Evolutionary conservation across 805 yeast species (phyloP).

Genomic region (Candida mattraensis): DNA sequence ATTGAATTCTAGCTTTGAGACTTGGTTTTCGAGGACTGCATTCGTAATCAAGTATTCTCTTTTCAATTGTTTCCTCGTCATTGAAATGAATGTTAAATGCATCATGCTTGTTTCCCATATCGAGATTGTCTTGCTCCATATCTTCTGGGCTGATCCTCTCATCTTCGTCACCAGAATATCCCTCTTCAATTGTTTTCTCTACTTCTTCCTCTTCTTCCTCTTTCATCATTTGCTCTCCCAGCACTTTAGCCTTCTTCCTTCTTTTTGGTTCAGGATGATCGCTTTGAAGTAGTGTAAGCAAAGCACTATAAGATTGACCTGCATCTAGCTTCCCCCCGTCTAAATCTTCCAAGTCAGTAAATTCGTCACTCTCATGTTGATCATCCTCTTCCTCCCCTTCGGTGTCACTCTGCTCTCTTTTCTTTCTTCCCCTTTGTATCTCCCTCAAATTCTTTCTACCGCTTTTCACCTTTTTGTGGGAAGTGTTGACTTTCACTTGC

Average conservation of each 20-base stretch:
- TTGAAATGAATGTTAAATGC: slow-evolving; percentile 81
- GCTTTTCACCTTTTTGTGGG: slow-evolving; percentile 32
- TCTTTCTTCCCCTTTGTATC: slow-evolving; percentile 40
- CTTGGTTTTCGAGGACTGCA: slow-evolving; percentile 13
- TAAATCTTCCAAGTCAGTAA: slow-evolving; percentile 21
- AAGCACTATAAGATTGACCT: slow-evolving; percentile 32
- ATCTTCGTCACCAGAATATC: slow-evolving; percentile 7
- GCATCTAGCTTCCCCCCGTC: slow-evolving; percentile 16
- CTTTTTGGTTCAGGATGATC: slow-evolving; percentile 21
- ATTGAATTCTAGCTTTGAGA: slow-evolving; percentile 4
- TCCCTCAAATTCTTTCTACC: slow-evolving; percentile 66
- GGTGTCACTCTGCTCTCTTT: slow-evolving; percentile 15
- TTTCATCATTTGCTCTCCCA: slow-evolving; percentile 14
- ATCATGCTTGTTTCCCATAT: slow-evolving; percentile 41
- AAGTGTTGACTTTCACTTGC: no score
- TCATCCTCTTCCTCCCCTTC: slow-evolving; percentile 33
- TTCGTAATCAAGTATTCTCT: slow-evolving; percentile 28
- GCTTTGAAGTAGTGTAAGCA: slow-evolving; percentile 25
- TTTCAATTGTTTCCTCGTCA: slow-evolving; percentile 40
- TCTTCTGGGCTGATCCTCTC: slow-evolving; percentile 35
- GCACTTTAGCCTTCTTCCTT: not conserved
- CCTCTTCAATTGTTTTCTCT: slow-evolving; percentile 6
- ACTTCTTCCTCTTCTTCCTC: slow-evolving; percentile 21
- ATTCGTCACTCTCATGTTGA: slow-evolving; percentile 29
- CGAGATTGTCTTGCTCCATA: slow-evolving; percentile 38